Conservation (phyloP, 140 eudicot species). For the Oenanthe javanica region DNA sequence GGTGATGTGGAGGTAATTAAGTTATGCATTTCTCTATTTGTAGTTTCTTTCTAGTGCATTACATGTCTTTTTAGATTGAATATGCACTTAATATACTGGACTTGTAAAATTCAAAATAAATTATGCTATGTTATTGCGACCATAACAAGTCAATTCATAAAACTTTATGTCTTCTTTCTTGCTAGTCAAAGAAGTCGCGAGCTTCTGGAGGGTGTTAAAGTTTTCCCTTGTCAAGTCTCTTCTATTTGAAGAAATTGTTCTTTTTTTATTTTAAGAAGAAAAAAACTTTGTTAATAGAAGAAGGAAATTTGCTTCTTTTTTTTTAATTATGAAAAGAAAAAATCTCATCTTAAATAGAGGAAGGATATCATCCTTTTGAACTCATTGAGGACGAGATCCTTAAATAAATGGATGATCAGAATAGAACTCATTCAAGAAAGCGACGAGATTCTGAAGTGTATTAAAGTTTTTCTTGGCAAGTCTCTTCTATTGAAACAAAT, state of each 20-base stretch:
- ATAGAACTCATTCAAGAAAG: background rate
- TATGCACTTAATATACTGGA: background rate
- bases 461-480: background rate
- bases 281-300: too few relatives aligned
- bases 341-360: background rate
- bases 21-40: background rate
- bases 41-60: background rate
- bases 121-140: background rate
- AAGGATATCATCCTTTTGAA: background rate
- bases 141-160: too few relatives aligned
- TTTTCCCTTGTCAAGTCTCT: too few relatives aligned
- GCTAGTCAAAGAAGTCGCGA: background rate
- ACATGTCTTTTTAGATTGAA: background rate
- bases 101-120: too few relatives aligned
- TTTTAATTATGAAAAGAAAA: too few relatives aligned
- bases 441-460: background rate
- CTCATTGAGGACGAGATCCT: background rate
- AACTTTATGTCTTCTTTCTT: too few relatives aligned
- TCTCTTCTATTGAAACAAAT: background rate
- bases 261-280: background rate
- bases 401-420: background rate
- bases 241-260: background rate
- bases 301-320: background rate
- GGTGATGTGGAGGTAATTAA: constrained; percentile 75
- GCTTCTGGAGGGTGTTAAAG: background rate